Evolutionary conservation across 805 yeast genomes (phyloP).

Genomic region (Wickerhamiella australiensis): DNA sequence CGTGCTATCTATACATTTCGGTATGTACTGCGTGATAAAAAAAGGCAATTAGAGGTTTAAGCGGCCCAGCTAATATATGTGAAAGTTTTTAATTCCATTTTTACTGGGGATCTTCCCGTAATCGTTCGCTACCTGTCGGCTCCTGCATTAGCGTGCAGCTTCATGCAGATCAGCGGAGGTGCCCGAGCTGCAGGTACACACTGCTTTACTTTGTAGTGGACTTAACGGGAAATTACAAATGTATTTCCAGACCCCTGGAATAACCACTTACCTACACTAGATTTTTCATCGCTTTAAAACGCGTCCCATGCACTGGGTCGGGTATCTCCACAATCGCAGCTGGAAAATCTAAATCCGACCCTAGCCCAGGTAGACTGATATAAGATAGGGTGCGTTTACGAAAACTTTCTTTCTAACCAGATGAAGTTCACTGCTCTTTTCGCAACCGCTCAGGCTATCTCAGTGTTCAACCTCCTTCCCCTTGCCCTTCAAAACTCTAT

Average conservation of each 20-base stretch:
- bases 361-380: not conserved
- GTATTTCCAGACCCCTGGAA: no score
- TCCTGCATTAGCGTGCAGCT: not conserved
- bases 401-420: not conserved
- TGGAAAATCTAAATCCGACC: not conserved
- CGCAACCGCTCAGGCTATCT: slow-evolving; percentile 3
- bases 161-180: not conserved
- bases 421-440: slow-evolving; percentile 6
- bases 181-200: not conserved
- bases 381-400: not conserved
- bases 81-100: no score
- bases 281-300: not conserved
- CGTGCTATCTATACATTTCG: no score
- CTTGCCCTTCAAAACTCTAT: slow-evolving; percentile 2
- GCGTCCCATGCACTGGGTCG: not conserved
- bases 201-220: not conserved
- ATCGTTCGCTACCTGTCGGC: not conserved
- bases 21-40: no score
- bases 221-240: no score
- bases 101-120: no score
- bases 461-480: slow-evolving; percentile 5
- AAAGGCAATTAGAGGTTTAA: no score
- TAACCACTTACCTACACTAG: no score
- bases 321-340: not conserved
- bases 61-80: no score